Percentiles rank a stretch among this genome's conserved stretches.
phyloP scores from a whole-genome alignment of 1,284 basidiomycete species.

The Rhodotorula sp. region DNA sequence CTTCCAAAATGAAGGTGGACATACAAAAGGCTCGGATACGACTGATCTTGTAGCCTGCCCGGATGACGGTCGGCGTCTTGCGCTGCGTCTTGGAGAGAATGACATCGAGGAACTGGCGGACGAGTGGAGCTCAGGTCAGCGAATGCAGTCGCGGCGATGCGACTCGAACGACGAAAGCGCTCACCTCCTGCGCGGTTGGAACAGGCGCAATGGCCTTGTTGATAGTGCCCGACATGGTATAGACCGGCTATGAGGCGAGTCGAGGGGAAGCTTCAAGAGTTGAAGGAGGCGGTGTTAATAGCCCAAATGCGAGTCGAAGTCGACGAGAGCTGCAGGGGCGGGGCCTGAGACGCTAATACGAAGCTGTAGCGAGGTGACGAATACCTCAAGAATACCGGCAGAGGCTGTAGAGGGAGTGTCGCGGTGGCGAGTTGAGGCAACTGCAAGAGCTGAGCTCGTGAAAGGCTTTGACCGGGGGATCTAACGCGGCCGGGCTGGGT shows the following conservation, averaged over 20 bases:
- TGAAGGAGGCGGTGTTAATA: neutral
- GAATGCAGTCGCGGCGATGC: neutral
- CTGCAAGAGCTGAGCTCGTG: too few species aligned
- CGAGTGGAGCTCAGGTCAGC: neutral
- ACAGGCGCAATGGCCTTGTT: slow-evolving; percentile 92
- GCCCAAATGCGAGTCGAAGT: neutral
- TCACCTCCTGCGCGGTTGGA: slow-evolving; percentile 80
- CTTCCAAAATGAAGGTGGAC: neutral
- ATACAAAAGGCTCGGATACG: slow-evolving; percentile 51
- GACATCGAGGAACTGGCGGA: slow-evolving; percentile 29
- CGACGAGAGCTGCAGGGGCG: neutral
- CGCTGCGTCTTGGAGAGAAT: slow-evolving; percentile 83
- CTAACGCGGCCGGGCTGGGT: too few species aligned
- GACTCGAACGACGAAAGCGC: neutral
- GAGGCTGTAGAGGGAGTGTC: too few species aligned
- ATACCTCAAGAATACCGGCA: too few species aligned
- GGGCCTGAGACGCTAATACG: neutral
- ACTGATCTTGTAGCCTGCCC: slow-evolving; percentile 99
- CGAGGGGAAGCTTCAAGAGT: neutral
- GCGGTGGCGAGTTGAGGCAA: too few species aligned
- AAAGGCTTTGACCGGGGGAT: too few species aligned
- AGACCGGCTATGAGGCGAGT: too few species aligned
- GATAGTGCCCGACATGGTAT: slow-evolving; percentile 35
- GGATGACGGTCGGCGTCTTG: slow-evolving; percentile 96
- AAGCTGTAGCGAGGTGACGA: neutral